phyloP scores from a whole-genome alignment of 768 basidiomycete species.

The Panus rudis region DNA sequence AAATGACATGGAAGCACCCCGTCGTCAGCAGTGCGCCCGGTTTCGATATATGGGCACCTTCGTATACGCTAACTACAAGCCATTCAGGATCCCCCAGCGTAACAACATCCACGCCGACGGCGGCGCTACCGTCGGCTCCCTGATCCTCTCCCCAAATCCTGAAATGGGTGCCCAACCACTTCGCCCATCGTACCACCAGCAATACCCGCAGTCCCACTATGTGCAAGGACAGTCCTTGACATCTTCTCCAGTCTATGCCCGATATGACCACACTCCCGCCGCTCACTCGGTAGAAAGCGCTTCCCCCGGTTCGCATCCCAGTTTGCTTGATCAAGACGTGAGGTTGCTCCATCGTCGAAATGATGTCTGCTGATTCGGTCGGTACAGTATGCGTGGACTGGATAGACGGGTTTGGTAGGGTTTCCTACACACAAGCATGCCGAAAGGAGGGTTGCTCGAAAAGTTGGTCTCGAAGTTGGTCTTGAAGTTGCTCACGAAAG shows the following conservation, averaged over 20 bases:
- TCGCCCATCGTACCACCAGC: slow-evolving; percentile 5
- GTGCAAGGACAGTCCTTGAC: slow-evolving; percentile 47
- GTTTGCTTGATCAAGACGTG: slow-evolving; percentile 62
- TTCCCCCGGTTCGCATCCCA: slow-evolving; percentile 36
- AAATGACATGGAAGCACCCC: too few relatives aligned
- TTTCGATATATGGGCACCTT: background rate
- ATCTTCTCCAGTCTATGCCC: slow-evolving; percentile 41
- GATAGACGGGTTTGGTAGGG: slow-evolving; percentile 25
- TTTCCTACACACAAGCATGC: background rate
- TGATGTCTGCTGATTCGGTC: background rate
- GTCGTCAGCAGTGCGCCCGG: slow-evolving; percentile 1
- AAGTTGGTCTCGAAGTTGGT: too few relatives aligned
- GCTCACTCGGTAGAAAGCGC: slow-evolving; percentile 46
- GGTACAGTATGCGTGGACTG: slow-evolving; percentile 31
- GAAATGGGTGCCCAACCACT: slow-evolving; percentile 2
- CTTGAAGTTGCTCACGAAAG: too few relatives aligned
- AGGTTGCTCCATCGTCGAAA: slow-evolving; percentile 21
- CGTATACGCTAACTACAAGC: too few relatives aligned
- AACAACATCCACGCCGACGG: too few relatives aligned
- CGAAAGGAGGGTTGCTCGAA: too few relatives aligned
- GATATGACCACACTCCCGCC: slow-evolving; percentile 27
- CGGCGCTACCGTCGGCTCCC: too few relatives aligned
- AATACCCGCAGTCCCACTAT: slow-evolving; percentile 19
- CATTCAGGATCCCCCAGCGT: too few relatives aligned
- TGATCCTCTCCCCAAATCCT: slow-evolving; percentile 1